phyloP scores from a whole-genome alignment of 2,329 filamentous ascomycete genomes.

The Alternaria solani region DNA sequence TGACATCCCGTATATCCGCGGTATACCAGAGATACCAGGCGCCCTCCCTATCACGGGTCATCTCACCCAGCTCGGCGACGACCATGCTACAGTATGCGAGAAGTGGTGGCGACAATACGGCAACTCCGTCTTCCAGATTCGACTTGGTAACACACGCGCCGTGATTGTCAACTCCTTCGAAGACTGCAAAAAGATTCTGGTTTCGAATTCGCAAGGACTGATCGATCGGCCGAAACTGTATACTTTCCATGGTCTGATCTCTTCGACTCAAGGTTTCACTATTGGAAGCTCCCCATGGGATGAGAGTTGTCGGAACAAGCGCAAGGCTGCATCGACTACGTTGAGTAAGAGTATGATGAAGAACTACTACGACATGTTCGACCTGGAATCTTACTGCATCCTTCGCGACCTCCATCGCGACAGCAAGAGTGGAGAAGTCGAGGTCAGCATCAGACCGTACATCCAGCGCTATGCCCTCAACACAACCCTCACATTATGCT shows the following conservation, averaged over 20 bases:
- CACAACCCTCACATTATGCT: slow-evolving; percentile 63
- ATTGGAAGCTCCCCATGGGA: slow-evolving; percentile 65
- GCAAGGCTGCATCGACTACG: slow-evolving; percentile 60
- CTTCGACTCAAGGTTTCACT: slow-evolving; percentile 60
- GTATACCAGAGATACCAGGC: slow-evolving; percentile 60
- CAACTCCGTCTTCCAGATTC: slow-evolving; percentile 61
- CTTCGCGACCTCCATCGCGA: slow-evolving; percentile 58
- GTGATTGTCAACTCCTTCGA: slow-evolving; percentile 64
- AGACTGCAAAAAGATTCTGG: slow-evolving; percentile 61
- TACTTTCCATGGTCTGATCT: slow-evolving; percentile 64
- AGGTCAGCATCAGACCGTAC: slow-evolving; percentile 60
- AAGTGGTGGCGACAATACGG: slow-evolving; percentile 60
- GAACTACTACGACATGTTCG: slow-evolving; percentile 62
- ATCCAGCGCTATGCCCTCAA: slow-evolving; percentile 64
- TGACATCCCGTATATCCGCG: slow-evolving; percentile 60
- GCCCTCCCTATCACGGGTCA: slow-evolving; percentile 61
- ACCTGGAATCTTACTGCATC: slow-evolving; percentile 62
- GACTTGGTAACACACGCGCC: slow-evolving; percentile 61
- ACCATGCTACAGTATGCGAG: slow-evolving; percentile 62
- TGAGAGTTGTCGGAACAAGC: slow-evolving; percentile 62
- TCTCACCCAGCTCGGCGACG: slow-evolving; percentile 60
- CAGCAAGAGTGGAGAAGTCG: slow-evolving; percentile 52
- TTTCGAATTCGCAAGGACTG: slow-evolving; percentile 59
- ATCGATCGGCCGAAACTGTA: slow-evolving; percentile 62
- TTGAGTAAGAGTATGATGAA: slow-evolving; percentile 57